Conservation (phyloP, 306 rosid genomes). For the Fragaria vesca region DNA sequence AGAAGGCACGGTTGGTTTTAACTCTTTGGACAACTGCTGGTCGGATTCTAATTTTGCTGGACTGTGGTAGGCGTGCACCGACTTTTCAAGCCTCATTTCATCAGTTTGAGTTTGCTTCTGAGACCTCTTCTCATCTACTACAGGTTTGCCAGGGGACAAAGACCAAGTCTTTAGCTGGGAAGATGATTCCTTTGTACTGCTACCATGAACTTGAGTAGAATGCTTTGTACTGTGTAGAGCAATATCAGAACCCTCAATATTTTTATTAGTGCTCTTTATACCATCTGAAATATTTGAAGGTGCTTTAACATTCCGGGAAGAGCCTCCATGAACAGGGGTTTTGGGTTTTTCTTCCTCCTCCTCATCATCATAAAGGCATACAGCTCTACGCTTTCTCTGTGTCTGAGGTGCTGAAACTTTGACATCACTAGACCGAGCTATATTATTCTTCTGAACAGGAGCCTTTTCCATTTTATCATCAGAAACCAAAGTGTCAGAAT, state of each 20-base stretch:
- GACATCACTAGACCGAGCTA: slow-evolving; percentile 31
- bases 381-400: slow-evolving; percentile 75
- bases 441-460: slow-evolving; percentile 39
- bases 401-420: slow-evolving; percentile 32
- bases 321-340: slow-evolving; percentile 94
- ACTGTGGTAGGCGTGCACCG: slow-evolving; percentile 33
- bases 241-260: slow-evolving; percentile 35
- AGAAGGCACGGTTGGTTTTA: slow-evolving; percentile 48
- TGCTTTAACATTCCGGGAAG: slow-evolving; percentile 50
- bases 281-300: slow-evolving; percentile 44
- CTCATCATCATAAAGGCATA: slow-evolving; percentile 66
- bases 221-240: slow-evolving; percentile 37
- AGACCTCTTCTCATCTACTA: slow-evolving; percentile 18
- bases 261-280: slow-evolving; percentile 43
- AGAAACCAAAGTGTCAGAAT: slow-evolving; percentile 42
- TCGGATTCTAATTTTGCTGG: slow-evolving; percentile 50
- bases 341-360: slow-evolving; percentile 67
- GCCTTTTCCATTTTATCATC: slow-evolving; percentile 48
- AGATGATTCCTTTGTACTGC: slow-evolving; percentile 45
- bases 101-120: slow-evolving; percentile 27
- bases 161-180: slow-evolving; percentile 37
- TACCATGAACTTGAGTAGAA: slow-evolving; percentile 42
- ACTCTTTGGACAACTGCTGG: slow-evolving; percentile 45
- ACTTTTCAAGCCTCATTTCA: slow-evolving; percentile 41
- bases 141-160: slow-evolving; percentile 38